These are phyloP conservation scores for Viola pubescens DNA, from an alignment of 441 rosid genomes.

Conservation along the genomic window DNA sequence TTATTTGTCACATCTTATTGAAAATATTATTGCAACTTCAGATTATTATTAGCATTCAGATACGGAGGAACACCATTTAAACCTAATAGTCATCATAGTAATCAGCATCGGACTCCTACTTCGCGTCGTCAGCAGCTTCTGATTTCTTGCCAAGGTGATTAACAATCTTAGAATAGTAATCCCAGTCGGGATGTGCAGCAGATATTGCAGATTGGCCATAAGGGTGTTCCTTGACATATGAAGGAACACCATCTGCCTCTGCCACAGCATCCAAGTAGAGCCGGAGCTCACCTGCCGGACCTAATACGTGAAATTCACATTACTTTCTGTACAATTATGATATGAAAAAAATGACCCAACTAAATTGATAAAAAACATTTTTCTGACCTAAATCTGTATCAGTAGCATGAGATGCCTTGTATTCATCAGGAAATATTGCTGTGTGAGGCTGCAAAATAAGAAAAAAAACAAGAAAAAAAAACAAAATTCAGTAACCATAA, in stretches of 20 bases:
- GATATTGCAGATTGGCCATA: constrained; percentile 20
- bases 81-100: too few relatives aligned
- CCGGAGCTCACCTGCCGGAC: constrained; percentile 20
- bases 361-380: neutral
- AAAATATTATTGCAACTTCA: too few relatives aligned
- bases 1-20: too few relatives aligned
- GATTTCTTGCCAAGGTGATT: neutral
- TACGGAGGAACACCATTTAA: too few relatives aligned
- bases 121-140: neutral
- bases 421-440: constrained; percentile 16
- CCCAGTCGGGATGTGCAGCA: constrained; percentile 12
- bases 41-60: too few relatives aligned
- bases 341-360: neutral
- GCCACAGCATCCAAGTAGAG: constrained; percentile 20
- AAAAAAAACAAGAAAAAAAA: neutral
- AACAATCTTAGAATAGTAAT: constrained; percentile 17
- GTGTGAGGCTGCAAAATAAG: constrained; percentile 13
- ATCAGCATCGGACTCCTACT: too few relatives aligned
- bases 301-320: neutral
- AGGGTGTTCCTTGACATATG: constrained; percentile 17
- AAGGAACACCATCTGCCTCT: constrained; percentile 20
- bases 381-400: constrained; percentile 8
- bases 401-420: neutral
- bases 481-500: neutral
- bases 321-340: neutral